Conservation (phyloP, 768 basidiomycete genomes). For the Leucosporidium yakuticum region DNA sequence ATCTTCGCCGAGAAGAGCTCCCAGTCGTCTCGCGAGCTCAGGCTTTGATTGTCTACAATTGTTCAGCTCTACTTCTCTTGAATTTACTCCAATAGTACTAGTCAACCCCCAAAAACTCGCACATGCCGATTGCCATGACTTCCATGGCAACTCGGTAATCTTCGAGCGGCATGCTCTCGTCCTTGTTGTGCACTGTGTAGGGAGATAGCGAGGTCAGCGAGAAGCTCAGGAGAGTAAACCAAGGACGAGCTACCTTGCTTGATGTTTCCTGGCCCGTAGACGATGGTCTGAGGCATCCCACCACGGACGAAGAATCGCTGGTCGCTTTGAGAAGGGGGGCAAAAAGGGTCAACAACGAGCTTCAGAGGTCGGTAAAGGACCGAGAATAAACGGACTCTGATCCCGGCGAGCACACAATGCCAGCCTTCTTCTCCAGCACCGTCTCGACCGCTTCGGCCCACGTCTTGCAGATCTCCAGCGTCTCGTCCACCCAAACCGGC, state of each 20-base stretch:
- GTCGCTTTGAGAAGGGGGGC: background rate
- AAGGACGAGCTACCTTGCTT: background rate
- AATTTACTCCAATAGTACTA: background rate
- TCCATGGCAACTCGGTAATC: conserved; percentile 5
- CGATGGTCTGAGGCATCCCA: conserved; percentile 13
- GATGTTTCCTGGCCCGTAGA: conserved; percentile 18
- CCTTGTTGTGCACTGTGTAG: conserved; percentile 1
- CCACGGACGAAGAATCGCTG: conserved; percentile 22
- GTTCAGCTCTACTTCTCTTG: too few species aligned
- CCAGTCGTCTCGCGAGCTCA: too few species aligned
- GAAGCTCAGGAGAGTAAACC: background rate
- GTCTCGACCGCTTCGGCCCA: conserved; percentile 7
- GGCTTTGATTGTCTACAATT: too few species aligned
- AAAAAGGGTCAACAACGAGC: background rate
- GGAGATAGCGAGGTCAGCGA: too few species aligned
- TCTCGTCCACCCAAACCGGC: conserved; percentile 25
- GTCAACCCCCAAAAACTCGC: conserved; percentile 18
- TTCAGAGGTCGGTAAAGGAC: background rate
- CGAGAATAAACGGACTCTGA: background rate
- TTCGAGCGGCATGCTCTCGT: conserved; percentile 10
- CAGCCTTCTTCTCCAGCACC: conserved; percentile 6
- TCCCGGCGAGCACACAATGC: conserved; percentile 21
- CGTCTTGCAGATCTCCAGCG: conserved; percentile 11
- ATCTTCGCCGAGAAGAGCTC: too few species aligned
- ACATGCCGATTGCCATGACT: conserved; percentile 8